Evolutionary conservation across 257 asterid species (phyloP), one percentile per base, ranked within the genome.

Genomic region (Plantago elongata): DNA sequence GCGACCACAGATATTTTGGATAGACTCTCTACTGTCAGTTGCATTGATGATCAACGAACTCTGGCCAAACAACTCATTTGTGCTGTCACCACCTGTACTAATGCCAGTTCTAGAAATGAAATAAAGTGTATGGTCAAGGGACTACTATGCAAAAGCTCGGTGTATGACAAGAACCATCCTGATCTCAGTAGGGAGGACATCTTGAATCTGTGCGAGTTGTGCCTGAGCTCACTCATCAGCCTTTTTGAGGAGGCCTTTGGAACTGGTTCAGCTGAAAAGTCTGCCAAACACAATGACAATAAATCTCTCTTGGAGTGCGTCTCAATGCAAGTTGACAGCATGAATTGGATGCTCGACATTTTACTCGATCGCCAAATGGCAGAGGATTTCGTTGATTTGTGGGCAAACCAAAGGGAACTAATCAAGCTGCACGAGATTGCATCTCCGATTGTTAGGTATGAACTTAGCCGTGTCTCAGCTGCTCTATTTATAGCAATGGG

Each of bases 391-490:
- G 89, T 86, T 51, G 79, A 71, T 49, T 71, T 83, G 52, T 88
- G 97, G 98, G 84, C 85, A 9, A 68, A 73, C 66, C 95, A 92
- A 76, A 59, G 52, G 17, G 72, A 71, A 69, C 73, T 92, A 68
- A 75, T 88, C 11, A 68, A 69, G 45, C 61, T 83, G 82, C 95
- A 89, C 68, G 54, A 61, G 56, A 65, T 45, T 12, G 75, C 78
- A 5, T 88, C 98, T 64, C 95, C 95, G 11, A 83, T 88, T 92
- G 70, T 92, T 60, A 79, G 96, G 63, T 91, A 85, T 5, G 95
- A 88, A 71, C 82, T 91, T 9, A 91, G 98, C 60, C 89, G 96
- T 15, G 90, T 88, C 30, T 83, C 98, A 34, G 95, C 95, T 12
- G 73, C 72, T 77, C 52, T 88, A 59, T 83, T 88, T 57, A 68